Percentiles rank a stretch among this genome's conserved stretches.
Evolutionary conservation across 2,329 filamentous ascomycete species (phyloP).

Genomic region (Alternaria novae-zelandiae): DNA sequence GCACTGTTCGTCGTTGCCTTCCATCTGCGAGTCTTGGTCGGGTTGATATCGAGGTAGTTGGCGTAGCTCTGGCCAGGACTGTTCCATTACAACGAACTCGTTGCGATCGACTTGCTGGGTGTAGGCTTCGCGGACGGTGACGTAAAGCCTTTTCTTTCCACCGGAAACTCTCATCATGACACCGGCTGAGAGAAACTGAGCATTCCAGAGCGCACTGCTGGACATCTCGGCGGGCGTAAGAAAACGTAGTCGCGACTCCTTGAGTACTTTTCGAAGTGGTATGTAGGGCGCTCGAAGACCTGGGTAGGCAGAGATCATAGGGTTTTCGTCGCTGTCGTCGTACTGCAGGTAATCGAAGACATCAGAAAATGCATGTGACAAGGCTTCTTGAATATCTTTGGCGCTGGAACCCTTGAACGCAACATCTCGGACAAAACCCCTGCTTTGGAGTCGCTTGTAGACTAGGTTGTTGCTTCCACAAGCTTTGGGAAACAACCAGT

Average conservation of each 20-base stretch:
- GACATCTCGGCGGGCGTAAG: constrained; percentile 74
- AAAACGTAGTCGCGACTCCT: constrained; percentile 74
- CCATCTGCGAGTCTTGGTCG: constrained; percentile 47
- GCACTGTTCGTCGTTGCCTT: constrained; percentile 46
- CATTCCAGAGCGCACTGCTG: constrained; percentile 74
- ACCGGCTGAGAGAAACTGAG: constrained; percentile 71
- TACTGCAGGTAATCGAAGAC: constrained; percentile 50
- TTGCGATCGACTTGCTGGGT: constrained; percentile 63
- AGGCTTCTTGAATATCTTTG: constrained; percentile 69
- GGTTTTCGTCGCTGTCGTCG: constrained; percentile 35
- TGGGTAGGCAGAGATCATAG: constrained; percentile 44
- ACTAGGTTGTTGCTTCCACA: constrained; percentile 68
- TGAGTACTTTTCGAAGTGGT: constrained; percentile 78
- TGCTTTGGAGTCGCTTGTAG: constrained; percentile 75
- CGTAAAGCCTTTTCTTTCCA: constrained; percentile 69
- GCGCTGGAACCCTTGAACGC: constrained; percentile 68
- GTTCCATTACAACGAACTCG: constrained; percentile 15
- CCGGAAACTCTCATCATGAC: constrained; percentile 75
- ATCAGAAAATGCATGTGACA: constrained; percentile 67
- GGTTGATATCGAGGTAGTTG: constrained; percentile 65
- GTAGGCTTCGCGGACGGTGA: constrained; percentile 78
- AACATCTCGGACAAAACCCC: constrained; percentile 72
- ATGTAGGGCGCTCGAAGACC: constrained; percentile 73
- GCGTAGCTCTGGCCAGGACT: constrained; percentile 70
- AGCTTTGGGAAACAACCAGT: constrained; percentile 73